phyloP scores from a whole-genome alignment of 352 stramenopile genomes.

The Hyaloperonospora brassicae region DNA sequence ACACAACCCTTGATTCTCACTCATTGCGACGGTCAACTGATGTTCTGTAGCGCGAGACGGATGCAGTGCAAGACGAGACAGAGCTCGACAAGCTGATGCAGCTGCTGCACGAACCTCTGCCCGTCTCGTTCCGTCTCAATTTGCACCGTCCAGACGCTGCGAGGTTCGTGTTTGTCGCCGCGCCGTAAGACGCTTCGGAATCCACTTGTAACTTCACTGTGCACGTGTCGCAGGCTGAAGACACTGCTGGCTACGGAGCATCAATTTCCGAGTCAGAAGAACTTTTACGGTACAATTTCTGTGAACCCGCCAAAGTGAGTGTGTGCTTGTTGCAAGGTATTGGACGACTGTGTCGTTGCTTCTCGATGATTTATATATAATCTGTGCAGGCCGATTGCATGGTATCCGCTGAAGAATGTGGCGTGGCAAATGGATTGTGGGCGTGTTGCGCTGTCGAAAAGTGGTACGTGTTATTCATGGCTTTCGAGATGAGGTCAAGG shows the following conservation, averaged over 20 bases:
- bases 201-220: too few species aligned
- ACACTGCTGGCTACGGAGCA: constrained; percentile 34
- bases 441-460: constrained; percentile 75
- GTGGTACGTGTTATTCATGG: constrained; percentile 24
- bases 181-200: too few species aligned
- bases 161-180: constrained; percentile 18
- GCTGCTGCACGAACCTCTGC: constrained; percentile 67
- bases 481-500: not conserved
- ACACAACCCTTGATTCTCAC: constrained; percentile 1
- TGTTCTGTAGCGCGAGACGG: constrained; percentile 38
- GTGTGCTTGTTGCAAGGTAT: not conserved
- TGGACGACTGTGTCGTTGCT: not conserved
- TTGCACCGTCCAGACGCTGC: constrained; percentile 51
- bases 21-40: not conserved
- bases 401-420: constrained; percentile 71
- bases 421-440: constrained; percentile 82
- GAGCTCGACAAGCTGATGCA: constrained; percentile 63
- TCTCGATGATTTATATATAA: constrained; percentile 2
- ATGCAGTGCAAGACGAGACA: constrained; percentile 38
- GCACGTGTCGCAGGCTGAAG: constrained; percentile 33
- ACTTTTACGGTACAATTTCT: constrained; percentile 39
- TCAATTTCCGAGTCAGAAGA: constrained; percentile 52
- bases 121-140: constrained; percentile 79
- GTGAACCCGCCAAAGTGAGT: constrained; percentile 60
- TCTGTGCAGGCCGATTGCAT: constrained; percentile 44